Evolutionary conservation across 2,329 filamentous ascomycete genomes (phyloP).

Genomic region (Microthyrium microscopicum): DNA sequence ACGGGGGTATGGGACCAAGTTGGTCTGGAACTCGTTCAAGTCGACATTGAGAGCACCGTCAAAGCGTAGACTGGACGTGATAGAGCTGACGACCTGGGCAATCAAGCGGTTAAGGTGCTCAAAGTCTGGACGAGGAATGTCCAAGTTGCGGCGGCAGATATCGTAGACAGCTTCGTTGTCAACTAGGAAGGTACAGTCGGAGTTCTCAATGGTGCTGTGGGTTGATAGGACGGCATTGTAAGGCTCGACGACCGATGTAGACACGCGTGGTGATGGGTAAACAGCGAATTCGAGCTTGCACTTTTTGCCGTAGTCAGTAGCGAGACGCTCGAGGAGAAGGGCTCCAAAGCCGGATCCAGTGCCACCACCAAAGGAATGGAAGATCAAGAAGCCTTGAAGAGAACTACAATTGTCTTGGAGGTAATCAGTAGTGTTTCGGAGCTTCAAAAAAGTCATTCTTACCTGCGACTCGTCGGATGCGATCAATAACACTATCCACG

Average conservation of each 20-base stretch:
- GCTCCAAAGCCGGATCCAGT: slow-evolving; percentile 57
- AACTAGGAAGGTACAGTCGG: slow-evolving; percentile 63
- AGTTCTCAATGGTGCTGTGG: slow-evolving; percentile 61
- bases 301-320: slow-evolving; percentile 62
- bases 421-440: slow-evolving; percentile 10
- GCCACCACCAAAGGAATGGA: slow-evolving; percentile 59
- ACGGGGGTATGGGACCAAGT: slow-evolving; percentile 56
- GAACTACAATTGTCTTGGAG: slow-evolving; percentile 51
- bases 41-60: slow-evolving; percentile 59
- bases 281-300: slow-evolving; percentile 61
- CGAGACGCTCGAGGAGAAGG: slow-evolving; percentile 54
- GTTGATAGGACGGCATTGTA: slow-evolving; percentile 61
- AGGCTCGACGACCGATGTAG: slow-evolving; percentile 55
- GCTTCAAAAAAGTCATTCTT: slow-evolving; percentile 9
- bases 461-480: slow-evolving; percentile 54
- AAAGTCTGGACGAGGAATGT: slow-evolving; percentile 51
- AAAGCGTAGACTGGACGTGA: slow-evolving; percentile 56
- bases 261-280: slow-evolving; percentile 53
- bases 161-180: slow-evolving; percentile 64
- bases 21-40: slow-evolving; percentile 64
- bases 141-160: slow-evolving; percentile 56
- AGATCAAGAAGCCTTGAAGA: slow-evolving; percentile 57
- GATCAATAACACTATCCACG: slow-evolving; percentile 53
- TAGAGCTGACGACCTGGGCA: slow-evolving; percentile 58
- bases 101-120: slow-evolving; percentile 59